Evolutionary conservation across 1,139 yeast species (phyloP).

Genomic region (Saccharomyces pastorianus): DNA sequence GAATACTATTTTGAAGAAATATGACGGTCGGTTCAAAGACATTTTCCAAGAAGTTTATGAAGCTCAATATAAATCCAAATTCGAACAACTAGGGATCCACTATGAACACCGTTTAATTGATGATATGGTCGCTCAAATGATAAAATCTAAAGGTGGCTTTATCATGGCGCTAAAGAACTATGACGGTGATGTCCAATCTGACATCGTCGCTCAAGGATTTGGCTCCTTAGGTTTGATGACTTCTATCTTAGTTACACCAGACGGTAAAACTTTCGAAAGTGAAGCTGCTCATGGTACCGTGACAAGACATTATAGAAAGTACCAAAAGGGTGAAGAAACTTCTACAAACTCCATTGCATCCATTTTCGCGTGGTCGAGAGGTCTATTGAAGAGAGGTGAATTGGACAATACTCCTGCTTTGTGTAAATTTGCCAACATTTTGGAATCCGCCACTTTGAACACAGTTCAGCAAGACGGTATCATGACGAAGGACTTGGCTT

Average conservation of each 20-base stretch:
- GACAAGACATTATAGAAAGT: constrained; percentile 78
- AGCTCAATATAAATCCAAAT: constrained; percentile 45
- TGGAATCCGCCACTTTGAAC: constrained; percentile 63
- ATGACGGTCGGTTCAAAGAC: constrained; percentile 77
- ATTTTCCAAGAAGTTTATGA: constrained; percentile 64
- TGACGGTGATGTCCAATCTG: constrained; percentile 82
- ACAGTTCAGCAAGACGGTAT: constrained; percentile 66
- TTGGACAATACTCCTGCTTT: constrained; percentile 66
- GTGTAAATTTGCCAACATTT: constrained; percentile 52
- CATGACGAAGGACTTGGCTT: constrained; percentile 78
- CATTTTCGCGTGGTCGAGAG: constrained; percentile 82
- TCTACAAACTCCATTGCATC: constrained; percentile 81
- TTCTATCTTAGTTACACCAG: constrained; percentile 76
- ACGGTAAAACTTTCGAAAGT: constrained; percentile 72
- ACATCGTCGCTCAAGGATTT: constrained; percentile 80
- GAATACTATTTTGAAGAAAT: constrained; percentile 72
- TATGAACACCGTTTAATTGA: constrained; percentile 78
- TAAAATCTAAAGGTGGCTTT: constrained; percentile 76
- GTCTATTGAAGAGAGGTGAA: constrained; percentile 72
- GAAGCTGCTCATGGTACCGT: constrained; percentile 89
- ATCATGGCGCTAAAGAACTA: constrained; percentile 78
- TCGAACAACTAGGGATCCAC: constrained; percentile 62
- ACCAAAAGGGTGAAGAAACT: constrained; percentile 77
- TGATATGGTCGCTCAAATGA: constrained; percentile 86
- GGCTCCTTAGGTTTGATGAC: constrained; percentile 83